Base-by-base conservation (phyloP, 805 yeast genomes). In the Teunomyces tritomae region DNA sequence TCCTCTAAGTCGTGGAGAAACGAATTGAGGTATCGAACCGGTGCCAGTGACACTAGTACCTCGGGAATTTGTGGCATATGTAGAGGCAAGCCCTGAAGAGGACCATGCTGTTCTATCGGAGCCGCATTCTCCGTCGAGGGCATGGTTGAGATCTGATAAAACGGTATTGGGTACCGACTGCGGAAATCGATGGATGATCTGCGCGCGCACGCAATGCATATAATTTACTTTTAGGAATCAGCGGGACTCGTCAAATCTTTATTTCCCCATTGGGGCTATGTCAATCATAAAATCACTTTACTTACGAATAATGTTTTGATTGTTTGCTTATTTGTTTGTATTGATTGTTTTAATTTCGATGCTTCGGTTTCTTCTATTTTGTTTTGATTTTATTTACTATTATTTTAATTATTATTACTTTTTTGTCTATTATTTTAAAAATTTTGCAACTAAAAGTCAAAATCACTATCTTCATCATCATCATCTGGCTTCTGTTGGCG, bases 1-100 rank as follows among this genome's bases (percentile, higher is more conserved):
- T 74, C 80, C 37, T 77, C 74, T 24, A 43, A 27, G 20, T 49
- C 49, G 37, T 43, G 39, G 32, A 45, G 47, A 33, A 49, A 39
- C 29, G 48, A 29, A 24, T 39, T 36, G 39, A 48, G 29, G 39
- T 44, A 41, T 3, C 46, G 32, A 8, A 47, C 42, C 8, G 49
- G 49, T 30, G 34, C 33, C 32, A 44, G 45, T 10, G 40, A 17
- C 40, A 26, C 16, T 28, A 37, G 26, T 10, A 16, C 40, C 28
- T 26, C 40, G 20, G 27, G 40, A 9, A 37, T n/a, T 10, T 37
- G 40, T 26, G 40, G 40, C 3, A 14, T 17, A 1, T n/a, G 17
- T n/a, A 37, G 10, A 14, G 40, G 27, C 16, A n/a, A 13, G n/a
- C 40, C 40, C 40, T 37, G 40, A 8, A n/a, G 28, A 28, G 40